Conservation (phyloP, 2,329 filamentous ascomycete genomes). For the Aspergillus amoenus region DNA sequence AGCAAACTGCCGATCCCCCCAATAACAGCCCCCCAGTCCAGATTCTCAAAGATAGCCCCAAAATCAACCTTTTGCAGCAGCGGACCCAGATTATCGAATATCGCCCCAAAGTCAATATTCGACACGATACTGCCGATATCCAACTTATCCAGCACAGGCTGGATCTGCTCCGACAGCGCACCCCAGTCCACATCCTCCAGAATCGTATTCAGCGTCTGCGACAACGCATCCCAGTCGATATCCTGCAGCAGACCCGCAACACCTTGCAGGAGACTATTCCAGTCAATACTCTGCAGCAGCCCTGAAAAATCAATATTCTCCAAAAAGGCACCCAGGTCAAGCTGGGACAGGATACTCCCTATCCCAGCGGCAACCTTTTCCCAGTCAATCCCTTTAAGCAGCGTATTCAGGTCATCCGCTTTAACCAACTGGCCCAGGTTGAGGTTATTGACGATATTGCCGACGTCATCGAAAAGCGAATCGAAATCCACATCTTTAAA, state of each 20-base stretch:
- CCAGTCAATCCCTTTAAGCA: constrained; percentile 4
- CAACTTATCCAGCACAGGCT: not conserved
- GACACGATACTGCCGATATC: not conserved
- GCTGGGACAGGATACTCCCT: not conserved
- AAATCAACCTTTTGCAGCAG: constrained; percentile 1
- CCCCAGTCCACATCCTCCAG: not conserved
- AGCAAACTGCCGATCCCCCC: not conserved
- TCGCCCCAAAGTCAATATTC: not conserved
- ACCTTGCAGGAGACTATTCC: not conserved
- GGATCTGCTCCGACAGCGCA: not conserved
- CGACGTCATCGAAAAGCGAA: not conserved
- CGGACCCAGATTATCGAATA: not conserved
- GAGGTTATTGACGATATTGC: too few relatives aligned
- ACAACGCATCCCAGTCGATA: not conserved
- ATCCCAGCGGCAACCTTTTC: not conserved
- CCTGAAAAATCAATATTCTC: too few relatives aligned
- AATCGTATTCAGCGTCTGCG: not conserved
- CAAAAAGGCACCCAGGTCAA: not conserved
- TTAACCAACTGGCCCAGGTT: not conserved
- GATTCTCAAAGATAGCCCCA: not conserved
- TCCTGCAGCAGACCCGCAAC: not conserved
- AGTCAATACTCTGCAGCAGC: not conserved
- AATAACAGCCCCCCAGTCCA: not conserved
- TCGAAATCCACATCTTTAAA: constrained; percentile 2
- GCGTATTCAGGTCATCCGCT: not conserved